Percentiles rank a stretch among this genome's conserved stretches.
phyloP scores from a whole-genome alignment of 306 rosid species.

The Quercus bicolor region DNA sequence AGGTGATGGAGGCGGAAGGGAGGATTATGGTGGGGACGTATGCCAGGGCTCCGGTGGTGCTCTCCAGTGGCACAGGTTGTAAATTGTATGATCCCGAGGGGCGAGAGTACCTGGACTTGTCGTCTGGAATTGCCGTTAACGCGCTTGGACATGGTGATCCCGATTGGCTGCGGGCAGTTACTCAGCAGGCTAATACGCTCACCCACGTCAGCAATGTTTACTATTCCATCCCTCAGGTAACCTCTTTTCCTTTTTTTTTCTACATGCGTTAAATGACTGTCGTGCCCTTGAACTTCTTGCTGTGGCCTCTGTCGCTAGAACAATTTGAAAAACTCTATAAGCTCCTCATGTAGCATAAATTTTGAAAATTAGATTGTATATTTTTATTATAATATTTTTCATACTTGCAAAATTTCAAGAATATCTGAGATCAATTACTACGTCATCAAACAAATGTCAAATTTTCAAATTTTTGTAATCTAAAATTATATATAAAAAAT shows the following conservation, averaged over 20 bases:
- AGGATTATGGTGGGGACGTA: constrained; percentile 72
- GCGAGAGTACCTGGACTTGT: constrained; percentile 68
- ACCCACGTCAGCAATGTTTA: constrained; percentile 80
- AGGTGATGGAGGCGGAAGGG: constrained; percentile 62
- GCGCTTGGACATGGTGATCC: constrained; percentile 75
- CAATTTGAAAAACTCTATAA: too few species aligned
- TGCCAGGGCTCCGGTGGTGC: constrained; percentile 69
- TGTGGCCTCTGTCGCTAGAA: too few species aligned
- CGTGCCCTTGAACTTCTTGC: too few species aligned
- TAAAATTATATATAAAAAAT: too few species aligned
- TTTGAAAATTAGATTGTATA: too few species aligned
- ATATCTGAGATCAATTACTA: fast-evolving
- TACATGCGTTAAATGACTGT: too few species aligned
- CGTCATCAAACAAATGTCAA: too few species aligned
- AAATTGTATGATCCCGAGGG: constrained; percentile 73
- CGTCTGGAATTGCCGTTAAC: constrained; percentile 77
- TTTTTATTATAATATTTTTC: too few species aligned
- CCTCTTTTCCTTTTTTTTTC: neutral
- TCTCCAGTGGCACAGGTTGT: constrained; percentile 69
- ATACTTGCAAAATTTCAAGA: fast-evolving
- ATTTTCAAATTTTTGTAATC: too few species aligned
- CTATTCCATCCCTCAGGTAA: constrained; percentile 80
- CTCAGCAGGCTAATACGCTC: constrained; percentile 63
- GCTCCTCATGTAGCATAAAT: fast-evolving
- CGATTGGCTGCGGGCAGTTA: constrained; percentile 71